A percentile compares a stretch with the other conserved stretches of the same genome.
phyloP scores from a whole-genome alignment of 306 rosid genomes.

The Sindora glabra region DNA sequence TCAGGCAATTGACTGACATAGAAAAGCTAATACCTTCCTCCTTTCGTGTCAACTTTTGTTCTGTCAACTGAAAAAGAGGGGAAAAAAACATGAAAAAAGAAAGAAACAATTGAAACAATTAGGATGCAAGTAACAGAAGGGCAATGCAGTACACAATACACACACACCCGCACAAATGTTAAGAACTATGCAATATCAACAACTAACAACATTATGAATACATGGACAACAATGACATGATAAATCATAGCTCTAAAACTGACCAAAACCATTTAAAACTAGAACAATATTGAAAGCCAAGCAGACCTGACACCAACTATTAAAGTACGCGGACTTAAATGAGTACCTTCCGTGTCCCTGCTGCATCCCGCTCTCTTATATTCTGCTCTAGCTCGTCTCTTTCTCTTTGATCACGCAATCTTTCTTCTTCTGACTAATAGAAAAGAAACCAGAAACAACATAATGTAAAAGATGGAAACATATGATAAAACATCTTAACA shows the following conservation, averaged over 20 bases:
- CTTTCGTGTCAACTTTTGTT: conserved; percentile 49
- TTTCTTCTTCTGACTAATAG: conserved; percentile 85
- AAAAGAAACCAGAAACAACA: conserved; percentile 12
- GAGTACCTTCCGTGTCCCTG: conserved; percentile 68
- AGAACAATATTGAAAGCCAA: conserved; percentile 4
- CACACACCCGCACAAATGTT: neutral
- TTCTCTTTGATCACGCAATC: conserved; percentile 83
- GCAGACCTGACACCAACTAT: neutral
- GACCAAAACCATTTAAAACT: neutral
- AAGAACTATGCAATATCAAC: neutral
- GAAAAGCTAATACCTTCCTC: conserved; percentile 62
- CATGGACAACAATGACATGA: neutral
- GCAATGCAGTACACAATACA: neutral
- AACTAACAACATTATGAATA: neutral
- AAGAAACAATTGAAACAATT: neutral
- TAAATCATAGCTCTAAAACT: neutral
- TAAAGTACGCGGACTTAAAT: neutral
- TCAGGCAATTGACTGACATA: neutral
- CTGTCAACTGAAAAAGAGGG: conserved; percentile 90
- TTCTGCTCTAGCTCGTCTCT: conserved; percentile 77
- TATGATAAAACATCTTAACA: neutral
- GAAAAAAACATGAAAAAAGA: too few species aligned
- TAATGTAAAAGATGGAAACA: neutral
- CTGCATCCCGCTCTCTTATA: conserved; percentile 75
- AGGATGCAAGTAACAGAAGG: conserved; percentile 5